phyloP scores from a whole-genome alignment of 2,329 filamentous ascomycete species.

The Calycina marina region DNA sequence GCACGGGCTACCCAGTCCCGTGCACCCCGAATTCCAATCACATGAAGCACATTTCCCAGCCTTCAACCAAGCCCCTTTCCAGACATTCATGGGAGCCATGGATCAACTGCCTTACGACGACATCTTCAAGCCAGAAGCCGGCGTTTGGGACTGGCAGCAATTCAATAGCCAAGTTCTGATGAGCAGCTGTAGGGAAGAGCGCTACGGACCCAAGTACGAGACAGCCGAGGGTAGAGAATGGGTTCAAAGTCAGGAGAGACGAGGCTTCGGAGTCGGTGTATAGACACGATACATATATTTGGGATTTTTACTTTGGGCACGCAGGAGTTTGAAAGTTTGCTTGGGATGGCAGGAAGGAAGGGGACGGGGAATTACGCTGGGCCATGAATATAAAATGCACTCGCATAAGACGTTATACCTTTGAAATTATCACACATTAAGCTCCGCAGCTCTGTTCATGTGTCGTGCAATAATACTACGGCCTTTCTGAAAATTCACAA shows the following conservation, averaged over 20 bases:
- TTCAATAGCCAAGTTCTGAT: conserved; percentile 19
- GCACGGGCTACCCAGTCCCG: background rate
- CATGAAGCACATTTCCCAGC: background rate
- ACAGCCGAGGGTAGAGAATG: background rate
- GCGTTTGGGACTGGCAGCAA: conserved; percentile 20
- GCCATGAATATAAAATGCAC: too few species aligned
- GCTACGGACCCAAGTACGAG: conserved; percentile 8
- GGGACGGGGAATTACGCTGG: too few species aligned
- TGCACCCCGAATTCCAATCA: conserved; percentile 16
- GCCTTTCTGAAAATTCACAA: too few species aligned
- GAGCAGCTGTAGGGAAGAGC: conserved; percentile 20
- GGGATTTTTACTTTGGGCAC: too few species aligned
- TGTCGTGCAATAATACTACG: too few species aligned
- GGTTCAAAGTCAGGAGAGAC: conserved; percentile 3
- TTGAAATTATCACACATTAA: too few species aligned
- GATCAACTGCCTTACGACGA: conserved; percentile 20
- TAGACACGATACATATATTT: background rate
- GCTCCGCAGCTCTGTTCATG: too few species aligned
- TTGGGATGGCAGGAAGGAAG: too few species aligned
- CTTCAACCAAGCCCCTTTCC: conserved; percentile 14
- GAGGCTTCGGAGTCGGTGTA: background rate
- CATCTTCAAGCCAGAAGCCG: conserved; percentile 19
- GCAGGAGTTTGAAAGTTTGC: too few species aligned
- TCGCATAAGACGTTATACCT: too few species aligned
- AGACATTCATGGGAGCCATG: conserved; percentile 22